Conservation (phyloP, 2,329 filamentous ascomycete genomes). For the Cercospora sp. region DNA sequence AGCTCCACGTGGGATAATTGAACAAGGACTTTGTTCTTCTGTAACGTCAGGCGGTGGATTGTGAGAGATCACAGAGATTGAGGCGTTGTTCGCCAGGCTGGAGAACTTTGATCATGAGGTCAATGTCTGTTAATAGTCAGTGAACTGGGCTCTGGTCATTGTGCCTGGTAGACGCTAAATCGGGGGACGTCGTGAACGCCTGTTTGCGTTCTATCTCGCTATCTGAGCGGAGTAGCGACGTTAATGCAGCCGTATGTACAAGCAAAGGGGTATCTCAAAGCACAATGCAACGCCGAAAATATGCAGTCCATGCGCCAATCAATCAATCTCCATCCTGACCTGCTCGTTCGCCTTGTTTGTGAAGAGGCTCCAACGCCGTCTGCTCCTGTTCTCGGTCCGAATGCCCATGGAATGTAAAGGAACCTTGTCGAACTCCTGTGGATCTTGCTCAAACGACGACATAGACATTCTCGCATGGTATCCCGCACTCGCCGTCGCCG, state of each 20-base stretch:
- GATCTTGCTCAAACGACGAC: slow-evolving; percentile 5
- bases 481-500: neutral
- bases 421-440: slow-evolving; percentile 4
- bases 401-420: slow-evolving; percentile 8
- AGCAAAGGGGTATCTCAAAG: slow-evolving; percentile 3
- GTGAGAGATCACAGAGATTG: neutral
- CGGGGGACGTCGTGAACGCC: too few species aligned
- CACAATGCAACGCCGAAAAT: neutral
- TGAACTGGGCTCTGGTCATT: neutral
- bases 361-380: neutral
- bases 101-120: neutral
- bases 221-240: too few species aligned
- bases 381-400: slow-evolving; percentile 10
- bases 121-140: neutral
- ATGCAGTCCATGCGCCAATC: neutral
- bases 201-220: too few species aligned
- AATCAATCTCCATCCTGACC: slow-evolving; percentile 11
- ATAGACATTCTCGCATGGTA: slow-evolving; percentile 14
- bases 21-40: neutral
- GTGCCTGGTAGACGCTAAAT: too few species aligned
- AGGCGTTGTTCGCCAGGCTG: too few species aligned
- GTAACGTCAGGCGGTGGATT: neutral
- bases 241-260: too few species aligned
- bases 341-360: neutral
- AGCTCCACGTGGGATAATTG: neutral